Conservation (phyloP, 768 basidiomycete species). For the Boletus reticuloceps region DNA sequence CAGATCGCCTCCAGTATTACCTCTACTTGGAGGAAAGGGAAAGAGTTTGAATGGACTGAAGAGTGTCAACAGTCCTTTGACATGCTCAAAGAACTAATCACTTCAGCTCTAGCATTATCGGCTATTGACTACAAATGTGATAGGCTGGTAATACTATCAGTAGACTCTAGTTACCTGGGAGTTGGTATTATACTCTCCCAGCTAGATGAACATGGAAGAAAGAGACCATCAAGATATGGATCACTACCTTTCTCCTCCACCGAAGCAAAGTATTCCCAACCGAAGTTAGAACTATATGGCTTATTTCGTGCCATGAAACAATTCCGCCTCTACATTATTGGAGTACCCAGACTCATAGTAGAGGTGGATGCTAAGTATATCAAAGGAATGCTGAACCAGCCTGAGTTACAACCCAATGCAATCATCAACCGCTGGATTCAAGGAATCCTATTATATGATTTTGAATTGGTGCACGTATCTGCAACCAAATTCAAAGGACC, state of each 20-base stretch:
- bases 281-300: too few relatives aligned
- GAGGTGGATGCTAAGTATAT: background rate
- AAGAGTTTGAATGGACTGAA: background rate
- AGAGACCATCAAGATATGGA: background rate
- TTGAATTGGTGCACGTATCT: background rate
- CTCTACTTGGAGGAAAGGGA: background rate
- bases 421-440: background rate
- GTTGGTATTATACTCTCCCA: background rate
- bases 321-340: background rate
- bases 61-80: background rate
- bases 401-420: background rate
- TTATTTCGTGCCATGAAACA: background rate
- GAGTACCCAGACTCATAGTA: background rate
- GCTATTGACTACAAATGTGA: background rate
- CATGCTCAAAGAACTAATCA: background rate
- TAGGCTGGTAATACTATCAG: background rate
- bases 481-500: background rate
- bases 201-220: background rate
- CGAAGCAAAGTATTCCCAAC: background rate
- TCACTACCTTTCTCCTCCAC: background rate
- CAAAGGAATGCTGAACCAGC: background rate
- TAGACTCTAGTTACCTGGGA: background rate
- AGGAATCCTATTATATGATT: background rate
- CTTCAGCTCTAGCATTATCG: background rate
- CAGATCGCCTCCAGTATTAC: background rate